phyloP scores from a whole-genome alignment of 2,329 filamentous ascomycete species.

The Pseudopyricularia javanii region DNA sequence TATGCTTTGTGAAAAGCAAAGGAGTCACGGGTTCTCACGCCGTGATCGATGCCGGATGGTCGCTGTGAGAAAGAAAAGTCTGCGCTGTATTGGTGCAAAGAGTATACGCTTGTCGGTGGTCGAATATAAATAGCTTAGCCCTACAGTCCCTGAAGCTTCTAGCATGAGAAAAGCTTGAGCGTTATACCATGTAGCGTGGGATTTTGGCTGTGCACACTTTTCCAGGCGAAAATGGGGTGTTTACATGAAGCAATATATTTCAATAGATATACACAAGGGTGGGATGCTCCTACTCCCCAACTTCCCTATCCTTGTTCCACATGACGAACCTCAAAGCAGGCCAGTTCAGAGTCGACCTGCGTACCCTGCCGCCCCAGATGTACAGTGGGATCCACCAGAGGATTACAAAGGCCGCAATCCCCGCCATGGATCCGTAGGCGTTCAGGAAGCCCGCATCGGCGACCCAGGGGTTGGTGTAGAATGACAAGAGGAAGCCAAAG shows the following conservation, averaged over 20 bases:
- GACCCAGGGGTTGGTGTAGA: conserved; percentile 50
- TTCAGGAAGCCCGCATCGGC: conserved; percentile 31
- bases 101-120: neutral
- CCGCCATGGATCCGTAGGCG: conserved; percentile 45
- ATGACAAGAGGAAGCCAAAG: conserved; percentile 46
- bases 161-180: too few species aligned
- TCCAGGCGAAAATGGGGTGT: too few species aligned
- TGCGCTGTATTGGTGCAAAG: neutral
- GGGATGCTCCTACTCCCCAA: conserved; percentile 38
- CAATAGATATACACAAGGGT: too few species aligned
- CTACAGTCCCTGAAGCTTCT: too few species aligned
- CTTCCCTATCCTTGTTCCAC: conserved; percentile 41
- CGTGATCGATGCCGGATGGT: conserved; percentile 7
- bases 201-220: too few species aligned
- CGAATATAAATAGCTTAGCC: too few species aligned
- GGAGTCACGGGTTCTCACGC: conserved; percentile 8
- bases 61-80: neutral
- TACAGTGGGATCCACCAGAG: conserved; percentile 37
- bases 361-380: conserved; percentile 35
- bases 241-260: too few species aligned
- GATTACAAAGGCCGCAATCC: conserved; percentile 33
- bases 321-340: conserved; percentile 28
- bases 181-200: too few species aligned
- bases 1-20: conserved; percentile 6
- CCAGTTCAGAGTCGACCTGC: conserved; percentile 36